Percentiles rank a stretch among this genome's conserved stretches.
Conservation (phyloP, 495 filamentous ascomycete species). For the Schizothecium vesticola region DNA sequence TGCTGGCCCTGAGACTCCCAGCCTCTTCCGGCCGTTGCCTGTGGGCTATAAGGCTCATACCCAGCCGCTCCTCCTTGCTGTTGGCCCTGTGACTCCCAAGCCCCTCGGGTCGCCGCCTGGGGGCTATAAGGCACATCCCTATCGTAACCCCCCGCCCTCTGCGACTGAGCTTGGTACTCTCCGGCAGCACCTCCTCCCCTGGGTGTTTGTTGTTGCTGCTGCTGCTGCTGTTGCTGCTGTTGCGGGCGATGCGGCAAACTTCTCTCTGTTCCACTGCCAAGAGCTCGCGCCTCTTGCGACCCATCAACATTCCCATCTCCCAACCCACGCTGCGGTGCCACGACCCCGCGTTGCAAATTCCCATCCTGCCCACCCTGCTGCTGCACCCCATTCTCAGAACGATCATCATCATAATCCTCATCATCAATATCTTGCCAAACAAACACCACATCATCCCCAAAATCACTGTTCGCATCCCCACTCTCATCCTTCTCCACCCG, state of each 20-base stretch:
- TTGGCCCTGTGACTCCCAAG: not conserved
- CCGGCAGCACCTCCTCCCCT: not conserved
- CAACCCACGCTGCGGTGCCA: not conserved
- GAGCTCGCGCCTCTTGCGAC: not conserved
- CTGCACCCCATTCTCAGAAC: not conserved
- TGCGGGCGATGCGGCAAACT: not conserved
- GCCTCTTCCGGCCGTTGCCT: not conserved
- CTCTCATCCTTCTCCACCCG: conserved; percentile 1
- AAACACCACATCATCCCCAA: conserved; percentile 8
- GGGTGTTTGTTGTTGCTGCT: not conserved
- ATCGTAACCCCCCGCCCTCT: not conserved
- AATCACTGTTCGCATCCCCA: conserved; percentile 10
- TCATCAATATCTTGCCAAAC: conserved; percentile 4
- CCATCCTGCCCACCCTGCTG: not conserved
- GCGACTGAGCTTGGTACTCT: not conserved
- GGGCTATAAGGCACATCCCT: not conserved
- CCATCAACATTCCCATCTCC: not conserved
- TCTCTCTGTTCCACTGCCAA: not conserved
- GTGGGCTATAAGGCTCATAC: not conserved
- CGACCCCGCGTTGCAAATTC: not conserved
- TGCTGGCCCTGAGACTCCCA: not conserved
- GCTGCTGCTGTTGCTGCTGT: not conserved
- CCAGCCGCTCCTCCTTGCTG: not conserved
- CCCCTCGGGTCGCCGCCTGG: not conserved
- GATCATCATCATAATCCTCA: not conserved